Conservation (phyloP, 2,329 filamentous ascomycete species). For the Fusarium sp. region DNA sequence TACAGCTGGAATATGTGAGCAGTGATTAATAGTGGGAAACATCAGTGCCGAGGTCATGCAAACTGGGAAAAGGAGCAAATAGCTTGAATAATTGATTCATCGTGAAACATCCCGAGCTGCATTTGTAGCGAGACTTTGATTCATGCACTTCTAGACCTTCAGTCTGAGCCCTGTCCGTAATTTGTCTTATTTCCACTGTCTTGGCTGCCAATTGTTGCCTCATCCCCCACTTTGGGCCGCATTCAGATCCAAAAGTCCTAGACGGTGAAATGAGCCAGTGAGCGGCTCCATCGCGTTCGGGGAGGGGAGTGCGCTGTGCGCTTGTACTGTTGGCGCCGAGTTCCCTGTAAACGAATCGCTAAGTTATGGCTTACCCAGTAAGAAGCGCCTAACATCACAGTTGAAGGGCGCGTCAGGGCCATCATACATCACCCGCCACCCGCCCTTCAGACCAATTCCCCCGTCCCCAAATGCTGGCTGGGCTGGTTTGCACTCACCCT, state of each 20-base stretch:
- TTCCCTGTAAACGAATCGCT: conserved; percentile 21
- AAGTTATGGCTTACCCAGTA: conserved; percentile 12
- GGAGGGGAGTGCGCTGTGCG: conserved; percentile 12
- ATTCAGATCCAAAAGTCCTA: conserved; percentile 26
- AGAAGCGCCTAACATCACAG: neutral
- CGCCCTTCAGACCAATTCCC: conserved; percentile 24
- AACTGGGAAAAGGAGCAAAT: conserved; percentile 16
- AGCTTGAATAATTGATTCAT: conserved; percentile 20
- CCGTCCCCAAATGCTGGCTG: conserved; percentile 27
- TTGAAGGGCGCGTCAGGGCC: conserved; percentile 7
- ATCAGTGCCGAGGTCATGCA: conserved; percentile 12
- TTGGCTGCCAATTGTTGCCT: conserved; percentile 36
- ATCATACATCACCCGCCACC: conserved; percentile 1
- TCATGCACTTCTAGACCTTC: conserved; percentile 17
- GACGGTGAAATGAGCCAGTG: conserved; percentile 10
- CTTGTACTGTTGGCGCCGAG: conserved; percentile 18
- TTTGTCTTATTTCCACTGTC: conserved; percentile 21
- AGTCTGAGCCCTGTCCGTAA: conserved; percentile 18
- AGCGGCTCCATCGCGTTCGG: neutral
- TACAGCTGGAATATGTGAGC: neutral
- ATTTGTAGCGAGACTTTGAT: conserved; percentile 10
- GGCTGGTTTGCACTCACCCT: conserved; percentile 13
- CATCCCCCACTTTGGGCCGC: conserved; percentile 43
- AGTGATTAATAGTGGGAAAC: conserved; percentile 17
- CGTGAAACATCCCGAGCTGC: conserved; percentile 32